Base-by-base conservation (phyloP, 163 green algal species). In the Scenedesmus sp. region DNA sequence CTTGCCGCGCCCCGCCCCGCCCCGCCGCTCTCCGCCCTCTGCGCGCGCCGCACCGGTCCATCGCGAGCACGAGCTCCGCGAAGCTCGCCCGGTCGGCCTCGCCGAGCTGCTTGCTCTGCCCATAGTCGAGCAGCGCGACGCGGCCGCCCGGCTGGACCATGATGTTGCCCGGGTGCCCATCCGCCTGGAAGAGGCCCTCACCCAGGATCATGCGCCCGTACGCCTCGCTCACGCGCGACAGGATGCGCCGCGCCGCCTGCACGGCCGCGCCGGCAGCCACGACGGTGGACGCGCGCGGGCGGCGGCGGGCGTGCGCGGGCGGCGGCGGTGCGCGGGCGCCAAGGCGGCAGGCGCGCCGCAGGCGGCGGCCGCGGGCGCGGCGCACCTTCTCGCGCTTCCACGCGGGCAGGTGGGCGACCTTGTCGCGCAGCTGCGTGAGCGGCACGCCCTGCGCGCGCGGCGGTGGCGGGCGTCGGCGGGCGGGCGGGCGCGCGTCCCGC, bases 131-230 rank as follows among this genome's bases (percentile, higher is more conserved):
- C 69, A 98, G 83, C 0, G 91, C 93, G 6, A 97, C 88, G 39
- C 83, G 76, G 11, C 88, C 94, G 42, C 92, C 87, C 9, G 87
- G 83, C 64, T 90, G 86, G 17, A 97, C 90, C 47, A 98, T 75
- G 60, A 98, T 97, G 87, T 98, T 98, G 47, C 94, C 93, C 0
- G 92, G 93, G 80, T 91, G 88, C 39, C 89, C 88, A 63, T 96
- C 92, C 2, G 92, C 92, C 84, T 96, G 92, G 79, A 97, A 97
- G 7, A 97, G 86, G 0, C 92, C 93, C 65, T 93, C 85, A 26
- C 89, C 81, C 54, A 98, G 85, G 63, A 98, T 93, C 94, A 97
- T 97, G 36, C 86, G 86, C 20, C 94, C 94, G 78, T 98, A 98
- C 1, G 93, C 94, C 85, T 97, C 91, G 0, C 85, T 91, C 60